Base-by-base conservation (phyloP, 2,329 filamentous ascomycete genomes). In the Clonostachys sp. region DNA sequence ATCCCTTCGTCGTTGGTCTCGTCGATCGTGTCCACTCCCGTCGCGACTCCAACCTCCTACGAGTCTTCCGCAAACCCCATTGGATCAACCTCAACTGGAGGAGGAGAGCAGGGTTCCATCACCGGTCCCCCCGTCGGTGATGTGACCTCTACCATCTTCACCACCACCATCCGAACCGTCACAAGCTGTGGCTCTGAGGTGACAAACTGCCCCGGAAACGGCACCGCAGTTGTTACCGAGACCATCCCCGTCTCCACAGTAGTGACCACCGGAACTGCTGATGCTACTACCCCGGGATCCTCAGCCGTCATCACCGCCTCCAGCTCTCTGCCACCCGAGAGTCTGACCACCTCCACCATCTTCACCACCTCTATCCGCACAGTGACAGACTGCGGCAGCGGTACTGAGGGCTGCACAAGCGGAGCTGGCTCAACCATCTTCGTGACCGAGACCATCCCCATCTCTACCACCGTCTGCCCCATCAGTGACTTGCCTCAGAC, bases 211-310 rank as follows among this genome's bases (percentile, higher is more conserved):
- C 48, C 53, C 35, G 73, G 68, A 48, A 49, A 50, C 24, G 50
- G 45, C 24, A 44, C 51, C 43, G 45, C 36, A 13, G 45, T 48
- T 34, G 13, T 43, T 42, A 44, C 45, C 20, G 45, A 45, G 34
- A 49, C 44, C n/a, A 47, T 46, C 41, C 16, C 45, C 40, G 7
- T 47, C 40, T 34, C 40, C 34, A 47, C 45, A 57, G 68, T 82
- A 62, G 68, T 78, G 62, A 85, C 81, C 67, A 68, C 24, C 24
- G 24, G 24, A 30, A 30, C 24, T 30, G 24, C 24, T 10, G 24
- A 30, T 30, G 24, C 24, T 30, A 30, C 24, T 24, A 24, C 24
- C 24, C 24, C 24, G 24, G 24, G 6, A 24, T 24, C 24, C 24
- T 30, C 24, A 30, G 24, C 24, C 4, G 24, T 30, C 24, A 30